These are phyloP conservation scores for Bonia amplexicaulis DNA, from an alignment of 176 grass and related monocot genomes.

Conservation along the genomic window DNA sequence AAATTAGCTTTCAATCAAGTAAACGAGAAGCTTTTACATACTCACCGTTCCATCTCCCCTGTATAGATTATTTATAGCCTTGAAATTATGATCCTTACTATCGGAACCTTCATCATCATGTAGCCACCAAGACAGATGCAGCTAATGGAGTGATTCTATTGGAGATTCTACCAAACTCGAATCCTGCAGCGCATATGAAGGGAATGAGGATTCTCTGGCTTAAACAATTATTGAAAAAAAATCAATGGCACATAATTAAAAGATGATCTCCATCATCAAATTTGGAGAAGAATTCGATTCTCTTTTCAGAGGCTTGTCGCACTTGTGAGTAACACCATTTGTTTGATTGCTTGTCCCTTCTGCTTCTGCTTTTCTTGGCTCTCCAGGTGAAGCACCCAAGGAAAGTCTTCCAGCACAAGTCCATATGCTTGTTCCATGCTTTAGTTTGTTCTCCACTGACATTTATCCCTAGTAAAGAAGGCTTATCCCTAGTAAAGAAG, in stretches of 20 bases:
- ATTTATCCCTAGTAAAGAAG: conserved; percentile 39
- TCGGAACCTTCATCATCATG: background rate
- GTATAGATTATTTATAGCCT: background rate
- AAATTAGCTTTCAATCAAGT: conserved; percentile 25
- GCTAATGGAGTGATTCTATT: background rate
- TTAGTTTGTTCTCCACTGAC: conserved; percentile 40
- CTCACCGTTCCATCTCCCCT: background rate
- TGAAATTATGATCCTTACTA: conserved; percentile 1
- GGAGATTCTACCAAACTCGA: conserved; percentile 36
- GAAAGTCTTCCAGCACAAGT: conserved; percentile 6
- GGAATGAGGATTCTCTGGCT: conserved; percentile 7
- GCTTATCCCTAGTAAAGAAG: conserved; percentile 34
- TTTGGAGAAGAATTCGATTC: conserved; percentile 17
- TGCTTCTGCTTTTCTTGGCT: conserved; percentile 23
- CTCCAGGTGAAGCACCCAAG: conserved; percentile 15
- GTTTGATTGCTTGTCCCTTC: conserved; percentile 22
- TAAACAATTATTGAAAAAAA: conserved; percentile 1
- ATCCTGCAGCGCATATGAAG: conserved; percentile 15
- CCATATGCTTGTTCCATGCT: conserved; percentile 21
- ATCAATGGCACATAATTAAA: conserved; percentile 1
- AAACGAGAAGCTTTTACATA: conserved; percentile 25
- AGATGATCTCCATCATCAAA: conserved; percentile 21
- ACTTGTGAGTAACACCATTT: conserved; percentile 31
- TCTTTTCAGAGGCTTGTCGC: conserved; percentile 24
- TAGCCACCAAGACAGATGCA: conserved; percentile 7